Percentiles rank a stretch among this genome's conserved stretches.
These are phyloP conservation scores for Globisporangium lucens DNA, from an alignment of 352 stramenopile genomes.

Conservation along the genomic window DNA sequence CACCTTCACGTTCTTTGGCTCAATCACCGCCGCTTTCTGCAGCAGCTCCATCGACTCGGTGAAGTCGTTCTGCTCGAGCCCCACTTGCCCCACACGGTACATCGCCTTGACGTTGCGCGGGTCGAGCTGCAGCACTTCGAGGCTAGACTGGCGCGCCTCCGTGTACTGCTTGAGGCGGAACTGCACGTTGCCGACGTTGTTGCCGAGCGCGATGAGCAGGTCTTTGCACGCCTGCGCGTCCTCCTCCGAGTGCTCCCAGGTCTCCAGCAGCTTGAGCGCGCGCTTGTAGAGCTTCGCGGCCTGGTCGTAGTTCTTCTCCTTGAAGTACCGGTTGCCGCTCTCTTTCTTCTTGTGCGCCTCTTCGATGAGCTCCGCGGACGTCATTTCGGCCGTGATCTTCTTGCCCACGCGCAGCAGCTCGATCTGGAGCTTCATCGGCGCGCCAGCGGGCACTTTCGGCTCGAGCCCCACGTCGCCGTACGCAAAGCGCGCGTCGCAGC, in stretches of 20 bases:
- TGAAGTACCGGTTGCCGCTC: conserved; percentile 78
- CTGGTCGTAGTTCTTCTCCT: conserved; percentile 81
- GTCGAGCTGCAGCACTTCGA: conserved; percentile 79
- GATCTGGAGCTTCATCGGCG: too few relatives aligned
- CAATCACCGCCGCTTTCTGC: conserved; percentile 58
- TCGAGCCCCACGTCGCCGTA: too few relatives aligned
- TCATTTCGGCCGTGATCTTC: too few relatives aligned
- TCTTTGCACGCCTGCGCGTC: conserved; percentile 60
- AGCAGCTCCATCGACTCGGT: conserved; percentile 51
- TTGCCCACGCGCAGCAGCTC: too few relatives aligned
- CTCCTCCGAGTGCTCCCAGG: conserved; percentile 60
- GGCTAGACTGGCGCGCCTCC: conserved; percentile 70
- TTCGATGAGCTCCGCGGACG: conserved; percentile 61
- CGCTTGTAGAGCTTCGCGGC: conserved; percentile 82
- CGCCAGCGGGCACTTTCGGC: too few relatives aligned
- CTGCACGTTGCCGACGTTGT: conserved; percentile 85
- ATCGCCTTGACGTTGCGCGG: conserved; percentile 74
- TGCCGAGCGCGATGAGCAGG: conserved; percentile 70
- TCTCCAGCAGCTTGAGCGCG: conserved; percentile 76
- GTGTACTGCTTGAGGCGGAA: conserved; percentile 71
- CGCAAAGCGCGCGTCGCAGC: too few relatives aligned
- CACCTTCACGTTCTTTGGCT: conserved; percentile 66
- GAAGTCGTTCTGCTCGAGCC: conserved; percentile 74
- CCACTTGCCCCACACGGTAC: conserved; percentile 69
- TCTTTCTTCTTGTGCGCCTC: conserved; percentile 84